phyloP scores from a whole-genome alignment of 2,329 filamentous ascomycete genomes.

The Sarocladium brachiariae region DNA sequence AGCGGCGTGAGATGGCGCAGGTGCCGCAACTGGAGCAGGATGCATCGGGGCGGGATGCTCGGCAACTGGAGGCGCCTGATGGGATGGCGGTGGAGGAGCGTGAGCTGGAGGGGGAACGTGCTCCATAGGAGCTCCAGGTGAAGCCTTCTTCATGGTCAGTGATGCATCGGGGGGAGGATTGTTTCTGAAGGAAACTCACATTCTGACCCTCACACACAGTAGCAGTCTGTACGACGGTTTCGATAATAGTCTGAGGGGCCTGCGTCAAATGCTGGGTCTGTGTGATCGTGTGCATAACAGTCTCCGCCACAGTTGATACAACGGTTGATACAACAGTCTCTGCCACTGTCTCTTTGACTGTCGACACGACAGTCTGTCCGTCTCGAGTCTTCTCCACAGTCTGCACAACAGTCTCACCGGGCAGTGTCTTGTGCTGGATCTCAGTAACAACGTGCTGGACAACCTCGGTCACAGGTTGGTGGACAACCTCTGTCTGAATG shows the following conservation, averaged over 20 bases:
- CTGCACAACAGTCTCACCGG: constrained; percentile 1
- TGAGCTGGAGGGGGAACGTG: background rate
- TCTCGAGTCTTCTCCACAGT: background rate
- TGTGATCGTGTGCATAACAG: constrained; percentile 14
- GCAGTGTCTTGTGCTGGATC: constrained; percentile 6
- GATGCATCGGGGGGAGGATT: background rate
- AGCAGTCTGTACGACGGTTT: constrained; percentile 4
- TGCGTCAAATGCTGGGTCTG: background rate
- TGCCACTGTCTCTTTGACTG: constrained; percentile 13
- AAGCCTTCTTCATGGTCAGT: background rate
- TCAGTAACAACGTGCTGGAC: constrained; percentile 1
- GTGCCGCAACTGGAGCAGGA: background rate
- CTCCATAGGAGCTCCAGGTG: background rate
- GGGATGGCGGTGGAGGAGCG: background rate
- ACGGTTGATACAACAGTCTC: constrained; percentile 12
- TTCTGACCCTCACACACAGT: background rate
- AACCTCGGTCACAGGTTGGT: background rate
- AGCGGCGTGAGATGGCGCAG: background rate
- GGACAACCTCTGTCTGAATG: background rate
- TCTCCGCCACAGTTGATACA: constrained; percentile 14
- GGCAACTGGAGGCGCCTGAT: background rate
- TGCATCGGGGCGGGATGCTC: background rate
- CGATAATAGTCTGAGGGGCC: background rate
- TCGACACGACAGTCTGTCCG: background rate
- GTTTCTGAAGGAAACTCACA: background rate